Conservation (phyloP, 192 early-diverging fungal genomes). For the Coemansia sp. region DNA sequence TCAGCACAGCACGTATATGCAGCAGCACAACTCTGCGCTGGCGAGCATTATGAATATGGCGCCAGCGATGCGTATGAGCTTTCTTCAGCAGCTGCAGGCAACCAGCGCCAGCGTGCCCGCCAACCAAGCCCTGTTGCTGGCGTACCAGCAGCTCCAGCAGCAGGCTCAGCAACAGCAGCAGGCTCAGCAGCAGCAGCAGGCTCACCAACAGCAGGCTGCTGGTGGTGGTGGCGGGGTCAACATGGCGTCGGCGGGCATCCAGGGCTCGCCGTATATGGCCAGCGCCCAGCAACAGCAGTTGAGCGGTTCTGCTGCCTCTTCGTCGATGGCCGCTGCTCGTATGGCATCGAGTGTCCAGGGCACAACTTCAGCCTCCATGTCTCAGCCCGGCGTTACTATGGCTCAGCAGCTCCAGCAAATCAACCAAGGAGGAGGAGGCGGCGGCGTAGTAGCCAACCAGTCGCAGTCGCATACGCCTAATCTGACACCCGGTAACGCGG, state of each 20-base stretch:
- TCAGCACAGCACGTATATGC: no score
- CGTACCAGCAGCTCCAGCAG: constrained; percentile 24
- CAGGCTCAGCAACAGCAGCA: constrained; percentile 22
- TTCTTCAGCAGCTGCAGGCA: constrained; percentile 40
- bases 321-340: neutral
- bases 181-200: constrained; percentile 21
- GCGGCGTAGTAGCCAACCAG: neutral
- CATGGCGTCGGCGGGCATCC: constrained; percentile 7
- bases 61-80: constrained; percentile 16
- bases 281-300: neutral
- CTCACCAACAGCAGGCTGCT: constrained; percentile 1
- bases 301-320: neutral
- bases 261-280: constrained; percentile 19
- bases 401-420: constrained; percentile 21
- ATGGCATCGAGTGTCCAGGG: no score
- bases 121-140: constrained; percentile 21
- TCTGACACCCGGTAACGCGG: neutral
- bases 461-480: constrained; percentile 8
- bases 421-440: constrained; percentile 5
- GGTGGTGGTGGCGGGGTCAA: neutral
- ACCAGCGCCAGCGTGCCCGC: neutral
- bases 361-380: constrained; percentile 1
- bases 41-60: constrained; percentile 13
- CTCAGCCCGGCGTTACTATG: constrained; percentile 4
- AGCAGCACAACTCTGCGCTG: constrained; percentile 12